These are phyloP conservation scores for Chlorella vulgaris DNA, from an alignment of 139 green algal species.

Conservation along the genomic window DNA sequence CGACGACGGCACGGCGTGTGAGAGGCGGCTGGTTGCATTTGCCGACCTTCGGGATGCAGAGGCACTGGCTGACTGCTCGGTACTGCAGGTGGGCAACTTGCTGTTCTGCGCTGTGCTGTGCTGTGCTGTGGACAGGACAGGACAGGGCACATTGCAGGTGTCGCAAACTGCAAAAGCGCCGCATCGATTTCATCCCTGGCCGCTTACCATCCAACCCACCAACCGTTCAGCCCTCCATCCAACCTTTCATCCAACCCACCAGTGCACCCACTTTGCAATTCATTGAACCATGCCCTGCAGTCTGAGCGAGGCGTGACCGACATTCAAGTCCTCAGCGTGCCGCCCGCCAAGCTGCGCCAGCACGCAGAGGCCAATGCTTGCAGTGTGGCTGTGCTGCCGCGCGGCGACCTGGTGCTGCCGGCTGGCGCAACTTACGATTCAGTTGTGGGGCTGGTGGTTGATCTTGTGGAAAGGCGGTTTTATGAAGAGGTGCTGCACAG, in stretches of 20 bases:
- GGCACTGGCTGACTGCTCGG: slow-evolving; percentile 3
- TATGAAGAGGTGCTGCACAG: not conserved
- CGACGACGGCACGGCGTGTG: not conserved
- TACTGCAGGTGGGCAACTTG: not conserved
- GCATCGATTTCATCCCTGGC: too few species aligned
- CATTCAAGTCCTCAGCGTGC: not conserved
- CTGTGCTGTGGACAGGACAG: too few species aligned
- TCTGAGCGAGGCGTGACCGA: not conserved
- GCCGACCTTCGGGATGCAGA: slow-evolving; percentile 5
- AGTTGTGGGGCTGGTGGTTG: slow-evolving; percentile 1
- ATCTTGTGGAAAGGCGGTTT: slow-evolving; percentile 1
- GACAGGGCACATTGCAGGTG: too few species aligned
- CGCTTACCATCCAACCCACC: too few species aligned
- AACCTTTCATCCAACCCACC: too few species aligned
- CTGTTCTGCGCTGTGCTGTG: too few species aligned
- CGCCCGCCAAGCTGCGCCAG: slow-evolving; percentile 1
- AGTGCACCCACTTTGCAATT: not conserved
- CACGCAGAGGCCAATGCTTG: slow-evolving; percentile 10
- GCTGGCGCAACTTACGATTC: not conserved
- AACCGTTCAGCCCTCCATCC: too few species aligned
- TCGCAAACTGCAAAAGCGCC: too few species aligned
- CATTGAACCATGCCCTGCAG: not conserved
- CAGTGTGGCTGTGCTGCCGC: slow-evolving; percentile 1
- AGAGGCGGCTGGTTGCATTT: slow-evolving; percentile 31
- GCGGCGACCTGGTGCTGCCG: slow-evolving; percentile 7